phyloP scores from a whole-genome alignment of 768 basidiomycete species.

The Lenzites betulinus region DNA sequence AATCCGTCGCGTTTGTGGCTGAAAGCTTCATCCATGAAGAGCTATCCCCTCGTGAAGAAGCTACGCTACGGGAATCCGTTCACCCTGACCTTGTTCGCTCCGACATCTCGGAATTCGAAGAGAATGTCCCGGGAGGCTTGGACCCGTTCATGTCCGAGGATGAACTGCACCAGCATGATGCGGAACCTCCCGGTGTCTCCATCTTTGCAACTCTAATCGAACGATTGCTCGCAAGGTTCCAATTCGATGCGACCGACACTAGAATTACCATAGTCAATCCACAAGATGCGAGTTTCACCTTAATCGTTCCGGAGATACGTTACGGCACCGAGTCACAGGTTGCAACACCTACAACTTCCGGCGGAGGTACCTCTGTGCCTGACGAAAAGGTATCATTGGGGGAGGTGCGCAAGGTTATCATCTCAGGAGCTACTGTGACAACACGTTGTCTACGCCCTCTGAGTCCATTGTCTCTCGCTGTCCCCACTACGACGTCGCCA shows the following conservation, averaged over 20 bases:
- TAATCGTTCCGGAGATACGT: constrained; percentile 56
- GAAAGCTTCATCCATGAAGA: constrained; percentile 88
- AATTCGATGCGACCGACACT: constrained; percentile 71
- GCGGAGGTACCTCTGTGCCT: background rate
- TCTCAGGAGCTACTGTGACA: constrained; percentile 59
- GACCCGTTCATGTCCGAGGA: constrained; percentile 54
- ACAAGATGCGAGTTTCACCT: constrained; percentile 58
- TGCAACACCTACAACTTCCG: background rate
- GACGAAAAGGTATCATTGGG: background rate
- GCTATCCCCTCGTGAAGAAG: constrained; percentile 70
- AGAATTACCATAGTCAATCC: constrained; percentile 71
- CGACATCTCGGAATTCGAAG: constrained; percentile 25
- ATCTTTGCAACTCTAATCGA: constrained; percentile 82
- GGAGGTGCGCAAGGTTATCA: constrained; percentile 50
- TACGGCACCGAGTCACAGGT: constrained; percentile 51
- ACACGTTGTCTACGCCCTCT: constrained; percentile 44
- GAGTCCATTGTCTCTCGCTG: constrained; percentile 14
- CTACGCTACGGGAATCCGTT: constrained; percentile 68
- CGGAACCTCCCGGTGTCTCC: constrained; percentile 74
- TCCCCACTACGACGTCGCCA: constrained; percentile 27
- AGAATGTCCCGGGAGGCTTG: constrained; percentile 68
- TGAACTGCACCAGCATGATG: constrained; percentile 43
- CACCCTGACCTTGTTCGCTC: constrained; percentile 44
- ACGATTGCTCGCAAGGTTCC: constrained; percentile 73
- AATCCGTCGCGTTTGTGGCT: constrained; percentile 82